These are phyloP conservation scores for Phytophthora hybrid DNA, from an alignment of 352 stramenopile species.

Conservation along the genomic window DNA sequence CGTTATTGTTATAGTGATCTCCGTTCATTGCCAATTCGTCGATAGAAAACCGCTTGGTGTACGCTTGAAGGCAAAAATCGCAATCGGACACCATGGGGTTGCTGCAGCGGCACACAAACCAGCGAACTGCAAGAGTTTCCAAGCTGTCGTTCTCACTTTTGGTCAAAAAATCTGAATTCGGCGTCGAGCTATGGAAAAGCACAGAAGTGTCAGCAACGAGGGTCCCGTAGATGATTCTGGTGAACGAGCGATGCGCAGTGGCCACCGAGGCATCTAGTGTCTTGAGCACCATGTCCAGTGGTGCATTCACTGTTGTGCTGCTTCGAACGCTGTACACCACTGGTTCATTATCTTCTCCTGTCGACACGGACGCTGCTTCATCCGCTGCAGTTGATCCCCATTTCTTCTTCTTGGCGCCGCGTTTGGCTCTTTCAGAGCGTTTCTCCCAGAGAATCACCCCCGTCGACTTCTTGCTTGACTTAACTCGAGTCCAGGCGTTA, in stretches of 20 bases:
- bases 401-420: constrained; percentile 31
- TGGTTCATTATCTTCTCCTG: constrained; percentile 9
- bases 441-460: constrained; percentile 68
- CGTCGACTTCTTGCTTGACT: constrained; percentile 46
- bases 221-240: constrained; percentile 77
- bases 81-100: constrained; percentile 74
- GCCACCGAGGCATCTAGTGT: constrained; percentile 64
- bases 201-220: constrained; percentile 77
- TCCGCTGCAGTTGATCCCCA: constrained; percentile 2
- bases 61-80: constrained; percentile 80
- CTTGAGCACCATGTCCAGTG: constrained; percentile 65
- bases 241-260: constrained; percentile 73
- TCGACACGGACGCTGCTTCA: background rate
- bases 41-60: constrained; percentile 65
- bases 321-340: constrained; percentile 65
- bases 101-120: constrained; percentile 71
- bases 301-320: constrained; percentile 60
- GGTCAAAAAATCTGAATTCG: constrained; percentile 15
- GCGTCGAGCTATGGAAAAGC: constrained; percentile 66
- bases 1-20: constrained; percentile 51
- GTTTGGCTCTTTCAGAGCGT: constrained; percentile 17
- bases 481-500: constrained; percentile 39
- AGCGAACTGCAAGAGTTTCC: constrained; percentile 73
- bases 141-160: constrained; percentile 21
- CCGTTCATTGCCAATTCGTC: constrained; percentile 52